Conservation (phyloP, 2,329 filamentous ascomycete species). For the Xylaria sp. region DNA sequence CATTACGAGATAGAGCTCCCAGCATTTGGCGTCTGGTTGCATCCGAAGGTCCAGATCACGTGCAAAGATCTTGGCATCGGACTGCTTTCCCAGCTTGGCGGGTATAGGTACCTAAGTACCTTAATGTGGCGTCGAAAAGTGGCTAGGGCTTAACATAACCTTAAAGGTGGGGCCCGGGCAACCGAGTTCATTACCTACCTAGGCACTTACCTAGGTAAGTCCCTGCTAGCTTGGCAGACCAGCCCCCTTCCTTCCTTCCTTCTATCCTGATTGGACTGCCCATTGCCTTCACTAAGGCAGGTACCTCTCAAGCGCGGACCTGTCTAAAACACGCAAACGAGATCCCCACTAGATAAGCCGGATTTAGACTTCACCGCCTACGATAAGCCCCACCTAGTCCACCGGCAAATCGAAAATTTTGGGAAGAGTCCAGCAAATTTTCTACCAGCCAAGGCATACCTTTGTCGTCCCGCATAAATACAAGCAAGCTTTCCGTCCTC, state of each 20-base stretch:
- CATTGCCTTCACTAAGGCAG: no score
- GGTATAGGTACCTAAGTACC: not conserved
- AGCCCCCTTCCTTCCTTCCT: no score
- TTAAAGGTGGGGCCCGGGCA: no score
- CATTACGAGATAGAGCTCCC: constrained; percentile 12
- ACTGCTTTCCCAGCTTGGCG: not conserved
- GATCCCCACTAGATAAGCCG: not conserved
- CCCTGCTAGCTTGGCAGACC: no score
- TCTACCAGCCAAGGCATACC: constrained; percentile 27
- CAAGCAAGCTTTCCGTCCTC: constrained; percentile 15
- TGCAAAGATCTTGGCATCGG: constrained; percentile 9
- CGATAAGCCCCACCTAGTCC: constrained; percentile 28
- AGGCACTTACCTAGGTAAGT: no score
- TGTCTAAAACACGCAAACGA: no score
- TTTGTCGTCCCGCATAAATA: constrained; percentile 33
- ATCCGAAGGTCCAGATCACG: constrained; percentile 4
- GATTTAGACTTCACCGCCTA: constrained; percentile 36
- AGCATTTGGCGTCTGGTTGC: not conserved
- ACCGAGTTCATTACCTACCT: no score
- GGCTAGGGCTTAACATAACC: no score
- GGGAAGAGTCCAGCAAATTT: constrained; percentile 29
- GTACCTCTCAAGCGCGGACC: no score
- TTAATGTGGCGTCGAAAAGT: no score
- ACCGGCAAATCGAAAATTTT: constrained; percentile 39
- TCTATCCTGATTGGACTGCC: no score